Evolutionary conservation across 2,329 filamentous ascomycete genomes (phyloP), one percentile per base, ranked within the genome.

Genomic region (Diaporthe ilicicola): DNA sequence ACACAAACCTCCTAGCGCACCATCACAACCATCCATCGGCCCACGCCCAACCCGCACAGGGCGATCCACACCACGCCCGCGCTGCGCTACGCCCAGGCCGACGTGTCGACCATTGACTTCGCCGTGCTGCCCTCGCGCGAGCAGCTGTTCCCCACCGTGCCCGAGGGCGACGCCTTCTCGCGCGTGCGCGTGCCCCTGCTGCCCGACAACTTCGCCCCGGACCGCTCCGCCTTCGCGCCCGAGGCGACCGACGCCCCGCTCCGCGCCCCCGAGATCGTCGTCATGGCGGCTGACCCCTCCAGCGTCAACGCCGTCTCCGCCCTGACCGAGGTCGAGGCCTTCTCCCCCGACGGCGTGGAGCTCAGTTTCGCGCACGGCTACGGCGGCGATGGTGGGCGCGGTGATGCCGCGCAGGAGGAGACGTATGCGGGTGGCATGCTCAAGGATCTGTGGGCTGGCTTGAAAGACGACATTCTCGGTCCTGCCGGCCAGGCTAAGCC

Each of bases 261-360:
- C 48, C 75, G 80, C 7, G 74, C 75, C 53, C 82, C 84, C 19
- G 81, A 87, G 77, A 88, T 88, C 77, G 82, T 83, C 74, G 85
- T 91, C 73, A 81, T 91, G 34, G 89, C 89, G 13, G 83, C 85
- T 8, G 81, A 90, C 79, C 88, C 89, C 0, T 87, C 87, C 24
- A 79, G 81, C 53, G 86, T 89, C 34, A 77, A 85, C 4, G 82
- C 87, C 4, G 83, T 84, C 2, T 82, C 84, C 6, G 84, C 88
- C 5, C 80, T 91, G 70, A 87, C 86, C 10, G 87, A 88, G 76
- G 83, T 90, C n/a, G 87, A 90, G 76, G 84, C 84, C n/a, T 85
- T 89, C 75, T 84, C 85, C 56, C 76, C 89, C 9, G 88, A 90
- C 77, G 84, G 88, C 56, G 82, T 88, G 7, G 85, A 88, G 78